These are phyloP conservation scores for Venturia pyrina DNA, from an alignment of 2,329 filamentous ascomycete species.

Conservation along the genomic window DNA sequence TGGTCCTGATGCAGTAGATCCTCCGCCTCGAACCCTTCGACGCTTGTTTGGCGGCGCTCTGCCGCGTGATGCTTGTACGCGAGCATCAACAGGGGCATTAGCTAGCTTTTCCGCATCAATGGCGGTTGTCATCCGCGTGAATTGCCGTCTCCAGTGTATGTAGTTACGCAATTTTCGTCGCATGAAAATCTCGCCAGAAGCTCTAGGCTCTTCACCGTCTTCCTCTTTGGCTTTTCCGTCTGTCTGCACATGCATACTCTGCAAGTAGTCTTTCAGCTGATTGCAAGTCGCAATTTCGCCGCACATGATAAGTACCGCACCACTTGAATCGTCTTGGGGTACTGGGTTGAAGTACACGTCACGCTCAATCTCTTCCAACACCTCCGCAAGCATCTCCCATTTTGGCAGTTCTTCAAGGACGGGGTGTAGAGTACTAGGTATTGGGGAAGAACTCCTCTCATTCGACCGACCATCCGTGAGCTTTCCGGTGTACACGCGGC, in stretches of 20 bases:
- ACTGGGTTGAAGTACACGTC: conserved; percentile 77
- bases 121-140: conserved; percentile 71
- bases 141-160: conserved; percentile 80
- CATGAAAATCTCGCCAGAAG: conserved; percentile 68
- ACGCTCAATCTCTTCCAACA: conserved; percentile 85
- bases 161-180: conserved; percentile 77
- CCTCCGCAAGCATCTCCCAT: conserved; percentile 80
- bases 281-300: conserved; percentile 75
- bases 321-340: conserved; percentile 72
- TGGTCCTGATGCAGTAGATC: conserved; percentile 46
- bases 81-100: conserved; percentile 27
- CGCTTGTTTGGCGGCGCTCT: conserved; percentile 76
- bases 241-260: conserved; percentile 69
- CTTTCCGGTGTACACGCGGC: conserved; percentile 72
- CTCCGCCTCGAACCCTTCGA: conserved; percentile 64
- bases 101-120: conserved; percentile 69
- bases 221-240: conserved; percentile 29
- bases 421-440: conserved; percentile 55
- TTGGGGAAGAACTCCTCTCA: conserved; percentile 36
- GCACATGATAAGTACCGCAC: conserved; percentile 94
- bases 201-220: conserved; percentile 34
- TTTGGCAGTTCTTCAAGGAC: conserved; percentile 93
- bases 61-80: conserved; percentile 39
- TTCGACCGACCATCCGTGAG: conserved; percentile 39
- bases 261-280: conserved; percentile 82